Evolutionary conservation across 805 yeast genomes (phyloP).

Genomic region (Candida glaebosa): DNA sequence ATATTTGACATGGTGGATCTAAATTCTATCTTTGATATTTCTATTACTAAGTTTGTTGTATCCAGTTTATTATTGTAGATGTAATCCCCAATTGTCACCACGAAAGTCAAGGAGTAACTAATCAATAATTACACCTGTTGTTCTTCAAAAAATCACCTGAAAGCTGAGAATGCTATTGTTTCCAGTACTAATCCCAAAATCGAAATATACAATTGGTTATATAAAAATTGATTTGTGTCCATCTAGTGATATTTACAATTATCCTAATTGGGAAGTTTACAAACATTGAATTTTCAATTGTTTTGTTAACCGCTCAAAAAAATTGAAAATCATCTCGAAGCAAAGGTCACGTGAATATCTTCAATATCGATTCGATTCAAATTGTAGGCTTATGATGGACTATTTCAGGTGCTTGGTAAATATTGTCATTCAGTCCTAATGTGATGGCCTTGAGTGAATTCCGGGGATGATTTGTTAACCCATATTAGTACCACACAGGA

Average conservation of each 20-base stretch:
- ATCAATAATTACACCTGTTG: background rate
- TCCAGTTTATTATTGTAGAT: background rate
- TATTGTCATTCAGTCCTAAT: background rate
- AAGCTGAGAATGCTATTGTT: background rate
- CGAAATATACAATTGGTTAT: background rate
- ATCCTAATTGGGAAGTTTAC: constrained; percentile 7
- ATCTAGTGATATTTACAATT: constrained; percentile 7
- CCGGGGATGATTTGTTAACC: too few relatives aligned
- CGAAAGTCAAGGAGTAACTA: background rate
- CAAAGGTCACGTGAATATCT: constrained; percentile 9
- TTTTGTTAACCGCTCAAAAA: constrained; percentile 6
- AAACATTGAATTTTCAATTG: constrained; percentile 1
- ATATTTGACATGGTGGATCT: constrained; percentile 19
- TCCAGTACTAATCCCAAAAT: background rate
- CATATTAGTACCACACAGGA: too few relatives aligned
- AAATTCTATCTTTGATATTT: background rate
- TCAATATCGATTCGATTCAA: constrained; percentile 3
- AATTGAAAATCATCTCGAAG: background rate
- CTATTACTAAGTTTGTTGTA: background rate
- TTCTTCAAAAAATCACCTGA: background rate
- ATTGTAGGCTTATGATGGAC: background rate
- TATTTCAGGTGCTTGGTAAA: background rate
- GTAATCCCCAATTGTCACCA: background rate
- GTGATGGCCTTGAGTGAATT: background rate
- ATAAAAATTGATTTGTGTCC: constrained; percentile 3